Percentiles rank a stretch among this genome's conserved stretches.
These are phyloP conservation scores for Tetrahymena elliotti DNA, from an alignment of 73 alveolate species.

Conservation along the genomic window DNA sequence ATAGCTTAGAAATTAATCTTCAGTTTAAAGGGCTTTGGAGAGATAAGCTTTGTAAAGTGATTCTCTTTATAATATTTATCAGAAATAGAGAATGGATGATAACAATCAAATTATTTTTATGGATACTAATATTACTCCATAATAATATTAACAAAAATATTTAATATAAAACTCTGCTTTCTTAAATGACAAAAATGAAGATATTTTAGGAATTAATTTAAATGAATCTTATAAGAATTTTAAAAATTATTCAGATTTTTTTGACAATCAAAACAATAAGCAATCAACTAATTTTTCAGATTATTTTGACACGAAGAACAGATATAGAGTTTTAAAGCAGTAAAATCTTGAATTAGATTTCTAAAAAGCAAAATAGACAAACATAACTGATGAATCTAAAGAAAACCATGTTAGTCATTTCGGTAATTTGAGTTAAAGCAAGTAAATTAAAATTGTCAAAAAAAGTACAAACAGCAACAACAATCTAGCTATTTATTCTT, in stretches of 20 bases:
- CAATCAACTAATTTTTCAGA: neutral
- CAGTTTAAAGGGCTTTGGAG: neutral
- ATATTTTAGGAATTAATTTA: neutral
- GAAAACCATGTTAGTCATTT: neutral
- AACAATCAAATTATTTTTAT: too few species aligned
- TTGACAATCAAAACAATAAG: neutral
- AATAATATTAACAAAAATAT: too few species aligned
- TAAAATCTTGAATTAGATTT: neutral
- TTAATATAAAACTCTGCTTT: neutral
- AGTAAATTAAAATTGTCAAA: neutral
- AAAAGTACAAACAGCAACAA: neutral
- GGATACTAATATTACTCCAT: neutral
- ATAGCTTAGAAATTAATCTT: neutral
- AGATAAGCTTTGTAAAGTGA: neutral
- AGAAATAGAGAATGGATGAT: neutral
- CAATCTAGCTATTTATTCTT: neutral
- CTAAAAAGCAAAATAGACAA: neutral
- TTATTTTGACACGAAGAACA: neutral
- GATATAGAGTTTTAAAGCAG: neutral
- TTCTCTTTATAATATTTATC: neutral
- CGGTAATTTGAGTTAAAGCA: neutral
- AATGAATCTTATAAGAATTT: neutral
- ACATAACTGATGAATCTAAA: neutral
- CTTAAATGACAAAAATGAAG: neutral
- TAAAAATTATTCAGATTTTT: neutral